Percentiles rank a stretch among this genome's conserved stretches.
Evolutionary conservation across 371 early-diverging fungal genomes (phyloP).

Genomic region (Homolaphlyctis polyrhiza): DNA sequence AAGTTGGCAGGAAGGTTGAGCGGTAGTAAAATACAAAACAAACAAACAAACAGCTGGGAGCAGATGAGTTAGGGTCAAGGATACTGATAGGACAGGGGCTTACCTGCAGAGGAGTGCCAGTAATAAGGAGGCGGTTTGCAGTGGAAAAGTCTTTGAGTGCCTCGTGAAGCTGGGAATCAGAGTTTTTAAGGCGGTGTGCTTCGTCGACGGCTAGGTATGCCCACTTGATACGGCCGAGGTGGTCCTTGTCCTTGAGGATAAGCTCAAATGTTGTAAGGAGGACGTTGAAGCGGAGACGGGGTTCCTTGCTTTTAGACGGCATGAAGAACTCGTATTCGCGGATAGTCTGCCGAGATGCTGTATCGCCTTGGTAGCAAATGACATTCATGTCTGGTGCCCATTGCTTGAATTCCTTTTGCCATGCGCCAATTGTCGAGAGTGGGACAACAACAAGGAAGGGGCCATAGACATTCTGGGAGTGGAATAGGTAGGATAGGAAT

Average conservation of each 20-base stretch:
- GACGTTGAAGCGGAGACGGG: slow-evolving; percentile 78
- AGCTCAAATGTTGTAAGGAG: slow-evolving; percentile 94
- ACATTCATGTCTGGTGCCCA: slow-evolving; percentile 95
- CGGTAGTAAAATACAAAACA: too few species aligned
- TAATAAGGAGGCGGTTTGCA: slow-evolving; percentile 68
- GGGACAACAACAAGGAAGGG: slow-evolving; percentile 96
- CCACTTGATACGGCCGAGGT: slow-evolving; percentile 75
- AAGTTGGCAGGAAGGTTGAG: too few species aligned
- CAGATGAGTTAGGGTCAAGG: too few species aligned
- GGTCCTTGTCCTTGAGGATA: slow-evolving; percentile 83
- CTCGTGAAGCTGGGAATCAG: slow-evolving; percentile 36
- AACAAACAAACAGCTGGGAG: too few species aligned
- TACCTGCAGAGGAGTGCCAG: slow-evolving; percentile 94
- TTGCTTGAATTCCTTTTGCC: slow-evolving; percentile 89
- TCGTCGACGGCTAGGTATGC: slow-evolving; percentile 89
- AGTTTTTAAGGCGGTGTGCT: slow-evolving; percentile 93
- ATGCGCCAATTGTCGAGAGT: slow-evolving; percentile 86
- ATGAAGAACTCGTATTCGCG: slow-evolving; percentile 87
- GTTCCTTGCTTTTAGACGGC: slow-evolving; percentile 10
- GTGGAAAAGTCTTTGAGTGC: slow-evolving; percentile 58
- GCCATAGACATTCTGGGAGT: slow-evolving; percentile 78
- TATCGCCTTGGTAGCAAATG: slow-evolving; percentile 85
- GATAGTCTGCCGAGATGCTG: slow-evolving; percentile 72
- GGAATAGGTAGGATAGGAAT: slow-evolving; percentile 89
- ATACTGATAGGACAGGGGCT: too few species aligned